Base-by-base conservation (phyloP, 805 yeast genomes). In the Lipomyces chichibuensis region DNA sequence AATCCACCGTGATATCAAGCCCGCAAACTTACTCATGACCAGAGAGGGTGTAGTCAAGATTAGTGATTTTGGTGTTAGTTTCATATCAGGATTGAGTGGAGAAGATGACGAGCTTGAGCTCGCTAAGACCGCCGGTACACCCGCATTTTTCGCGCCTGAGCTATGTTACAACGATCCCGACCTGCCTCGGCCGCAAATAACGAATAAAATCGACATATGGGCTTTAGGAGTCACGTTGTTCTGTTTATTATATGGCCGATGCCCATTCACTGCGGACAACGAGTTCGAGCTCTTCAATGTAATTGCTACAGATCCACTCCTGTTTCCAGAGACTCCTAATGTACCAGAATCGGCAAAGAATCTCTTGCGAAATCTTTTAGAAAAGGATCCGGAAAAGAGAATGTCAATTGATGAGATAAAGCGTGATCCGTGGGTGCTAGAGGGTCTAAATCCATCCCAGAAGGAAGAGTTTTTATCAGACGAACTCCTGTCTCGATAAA, bases 41-140 rank as follows among this genome's bases (percentile, higher is more conserved):
- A 79, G 84, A 17, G 88, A 90, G 71, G 86, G 88, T 63, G 82
- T 84, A 7, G 97, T 93, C 32, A 95, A 95, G 78, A 95, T 94
- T 53, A 88, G 96, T n/a, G 99, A 94, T 80, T 95, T 94, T 79
- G 98, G 99, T 29, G 96, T 95, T 14, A 91, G 97, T 0, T 90
- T 91, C 77, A 92, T 94, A 0, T 76, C 82, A 2, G 69, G 69
- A 35, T 62, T 73, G 35, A 55, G 62, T 13, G 75, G 73, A n/a
- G 71, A 71, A 39, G 71, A 69, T 32, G 71, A 35, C 80, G 97
- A 92, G 69, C 80, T 87, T 64, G 98, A 94, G 73, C 81, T 94
- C 69, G 96, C 97, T 1, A 94, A 93, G 77, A 94, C 98, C 0
- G 98, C 96, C 0, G 99, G 98, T 4, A 94, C 98, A 0, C 98